These are phyloP conservation scores for Coemansia asiatica DNA, from an alignment of 192 early-diverging fungal genomes.

Conservation along the genomic window DNA sequence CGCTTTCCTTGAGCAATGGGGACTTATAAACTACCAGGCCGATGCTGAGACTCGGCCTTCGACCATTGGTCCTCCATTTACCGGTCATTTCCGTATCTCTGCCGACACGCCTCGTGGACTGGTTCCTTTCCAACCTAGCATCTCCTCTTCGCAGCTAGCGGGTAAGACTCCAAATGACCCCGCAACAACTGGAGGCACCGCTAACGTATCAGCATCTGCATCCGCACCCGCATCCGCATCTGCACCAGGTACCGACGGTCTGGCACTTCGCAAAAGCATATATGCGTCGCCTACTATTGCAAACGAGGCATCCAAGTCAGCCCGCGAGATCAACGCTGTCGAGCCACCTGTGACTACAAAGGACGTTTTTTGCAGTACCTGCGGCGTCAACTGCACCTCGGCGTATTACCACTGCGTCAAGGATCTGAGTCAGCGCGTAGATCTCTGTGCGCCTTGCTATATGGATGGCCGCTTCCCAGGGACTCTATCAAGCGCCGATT, in stretches of 20 bases:
- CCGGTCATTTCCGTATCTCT: constrained; percentile 95
- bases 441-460: constrained; percentile 88
- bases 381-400: constrained; percentile 77
- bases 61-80: constrained; percentile 88
- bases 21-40: constrained; percentile 97
- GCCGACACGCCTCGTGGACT: constrained; percentile 93
- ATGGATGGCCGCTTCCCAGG: constrained; percentile 91
- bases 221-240: constrained; percentile 11
- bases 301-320: constrained; percentile 46
- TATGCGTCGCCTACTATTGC: constrained; percentile 53
- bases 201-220: not conserved
- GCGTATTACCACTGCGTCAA: constrained; percentile 83
- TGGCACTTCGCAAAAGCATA: constrained; percentile 63
- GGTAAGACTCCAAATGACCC: constrained; percentile 11
- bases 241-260: constrained; percentile 13
- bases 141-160: constrained; percentile 28
- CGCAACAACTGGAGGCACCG: constrained; percentile 20
- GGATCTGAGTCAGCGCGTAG: constrained; percentile 59
- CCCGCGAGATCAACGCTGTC: constrained; percentile 34
- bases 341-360: constrained; percentile 28
- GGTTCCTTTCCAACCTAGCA: constrained; percentile 77
- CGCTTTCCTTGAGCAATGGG: constrained; percentile 99
- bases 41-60: constrained; percentile 93
- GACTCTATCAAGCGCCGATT: constrained; percentile 79
- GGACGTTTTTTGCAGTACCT: constrained; percentile 74